Conservation (phyloP, 1,284 basidiomycete genomes). For the Ustilago loliicola region DNA sequence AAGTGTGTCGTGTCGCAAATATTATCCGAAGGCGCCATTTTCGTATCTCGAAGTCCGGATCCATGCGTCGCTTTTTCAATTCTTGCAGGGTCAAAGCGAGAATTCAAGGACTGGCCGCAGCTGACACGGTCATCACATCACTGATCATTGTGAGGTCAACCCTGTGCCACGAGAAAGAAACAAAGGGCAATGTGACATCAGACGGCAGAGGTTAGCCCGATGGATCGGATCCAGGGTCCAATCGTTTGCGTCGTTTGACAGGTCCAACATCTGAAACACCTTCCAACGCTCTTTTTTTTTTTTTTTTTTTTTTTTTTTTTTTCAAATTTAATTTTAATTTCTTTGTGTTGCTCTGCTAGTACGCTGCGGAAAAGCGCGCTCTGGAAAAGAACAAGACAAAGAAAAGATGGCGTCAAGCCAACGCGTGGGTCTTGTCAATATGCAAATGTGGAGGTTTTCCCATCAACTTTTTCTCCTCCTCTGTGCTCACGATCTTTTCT, state of each 20-base stretch:
- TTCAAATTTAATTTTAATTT: conserved; percentile 11
- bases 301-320: background rate
- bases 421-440: conserved; percentile 18
- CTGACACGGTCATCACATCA: background rate
- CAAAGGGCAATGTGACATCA: background rate
- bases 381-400: background rate
- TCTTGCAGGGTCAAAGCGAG: background rate
- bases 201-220: background rate
- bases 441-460: conserved; percentile 36
- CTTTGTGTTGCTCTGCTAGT: background rate
- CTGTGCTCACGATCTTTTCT: background rate
- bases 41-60: conserved; percentile 1
- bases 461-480: conserved; percentile 2
- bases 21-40: conserved; percentile 22
- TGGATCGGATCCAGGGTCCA: conserved; percentile 10
- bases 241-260: conserved; percentile 4
- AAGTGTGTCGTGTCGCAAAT: background rate
- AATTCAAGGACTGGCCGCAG: background rate
- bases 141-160: background rate
- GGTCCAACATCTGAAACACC: background rate
- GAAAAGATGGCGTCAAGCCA: conserved; percentile 27
- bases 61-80: conserved; percentile 11
- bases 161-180: background rate
- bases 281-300: background rate
- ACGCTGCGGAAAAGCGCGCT: background rate